Conservation (phyloP, 345 rosid genomes). For the Bretschneidera sinensis region DNA sequence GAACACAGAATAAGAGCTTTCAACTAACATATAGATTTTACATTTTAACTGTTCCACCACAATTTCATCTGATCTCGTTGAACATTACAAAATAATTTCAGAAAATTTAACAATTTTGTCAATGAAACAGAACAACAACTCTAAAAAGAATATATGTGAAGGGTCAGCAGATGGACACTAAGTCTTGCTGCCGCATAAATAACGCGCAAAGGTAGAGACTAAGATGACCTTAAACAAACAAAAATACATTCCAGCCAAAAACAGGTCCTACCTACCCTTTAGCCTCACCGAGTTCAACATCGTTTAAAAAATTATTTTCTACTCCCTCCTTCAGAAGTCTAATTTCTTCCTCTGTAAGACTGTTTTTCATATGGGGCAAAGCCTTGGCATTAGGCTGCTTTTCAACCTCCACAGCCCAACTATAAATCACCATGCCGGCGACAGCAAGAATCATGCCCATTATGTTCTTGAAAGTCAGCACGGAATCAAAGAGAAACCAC, state of each 20-base stretch:
- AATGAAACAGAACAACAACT: slow-evolving; percentile 12
- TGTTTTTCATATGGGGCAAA: slow-evolving; percentile 41
- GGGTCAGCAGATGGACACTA: slow-evolving; percentile 8
- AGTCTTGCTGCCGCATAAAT: slow-evolving; percentile 17
- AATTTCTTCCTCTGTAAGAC: slow-evolving; percentile 76
- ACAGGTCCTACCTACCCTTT: slow-evolving; percentile 26
- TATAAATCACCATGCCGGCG: slow-evolving; percentile 81
- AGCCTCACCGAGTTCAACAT: slow-evolving; percentile 61
- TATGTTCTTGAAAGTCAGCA: slow-evolving; percentile 76
- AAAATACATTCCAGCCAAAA: neutral
- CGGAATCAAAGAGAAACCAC: slow-evolving; percentile 88
- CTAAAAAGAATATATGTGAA: slow-evolving; percentile 16
- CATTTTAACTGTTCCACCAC: slow-evolving; percentile 9
- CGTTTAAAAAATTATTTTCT: slow-evolving; percentile 48
- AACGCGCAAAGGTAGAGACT: slow-evolving; percentile 5
- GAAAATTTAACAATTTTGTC: slow-evolving; percentile 10
- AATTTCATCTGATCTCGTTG: slow-evolving; percentile 10
- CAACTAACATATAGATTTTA: slow-evolving; percentile 11
- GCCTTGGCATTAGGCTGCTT: slow-evolving; percentile 47
- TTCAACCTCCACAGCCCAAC: slow-evolving; percentile 88
- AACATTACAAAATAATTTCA: slow-evolving; percentile 13
- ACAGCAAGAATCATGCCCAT: slow-evolving; percentile 76
- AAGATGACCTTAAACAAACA: slow-evolving; percentile 1
- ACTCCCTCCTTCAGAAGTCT: slow-evolving; percentile 67
- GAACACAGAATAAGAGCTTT: neutral